Evolutionary conservation across 2,329 filamentous ascomycete genomes (phyloP), one percentile per base, ranked within the genome.

Genomic region (Myriosclerotinia scirpicola): DNA sequence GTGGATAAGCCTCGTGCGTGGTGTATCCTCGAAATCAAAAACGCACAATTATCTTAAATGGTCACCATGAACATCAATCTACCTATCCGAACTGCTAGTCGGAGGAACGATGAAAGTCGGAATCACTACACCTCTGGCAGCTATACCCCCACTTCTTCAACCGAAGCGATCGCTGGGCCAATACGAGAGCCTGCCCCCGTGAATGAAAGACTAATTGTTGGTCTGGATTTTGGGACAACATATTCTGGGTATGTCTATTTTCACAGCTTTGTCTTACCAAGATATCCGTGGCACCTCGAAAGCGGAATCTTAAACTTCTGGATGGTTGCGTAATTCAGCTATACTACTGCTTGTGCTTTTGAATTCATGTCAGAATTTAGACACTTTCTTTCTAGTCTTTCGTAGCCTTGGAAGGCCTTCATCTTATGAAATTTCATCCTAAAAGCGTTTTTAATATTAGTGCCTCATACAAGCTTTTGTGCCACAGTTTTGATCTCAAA

Each of bases 221-320:
- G 90, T 9, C 86, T 93, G 9, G 91, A 93, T 76, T 93, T 93
- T 79, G 91, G 91, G 17, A 93, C 91, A n/a, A 93, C 90, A 1
- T 93, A 91, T 75, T 91, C 88, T 54, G 90, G 90, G 86, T 89
- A 54, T 34, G 40, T 54, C 3, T 40, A 44, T 44, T 65, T 65
- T 56, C 17, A 38, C 30, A 64, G 30, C 42, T 38, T 38, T 38
- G 42, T 54, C 36, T 54, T 54, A 48, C 36, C 48, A 54, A 63
- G 60, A 63, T 17, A 26, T 50, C 50, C 50, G 56, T 50, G 56
- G 20, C 56, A 36, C 58, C 56, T 7, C 44, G 7, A 50, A 38
- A 38, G 44, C 20, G 14, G 12, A 44, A 60, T 26, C 44, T 38
- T 60, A 2, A 15, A 20, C 34, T 50, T 60, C 30, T 38, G 30